Evolutionary conservation across 202 grass and related monocot species (phyloP), one percentile per base, ranked within the genome.

Genomic region (Tripidium arundinaceum): DNA sequence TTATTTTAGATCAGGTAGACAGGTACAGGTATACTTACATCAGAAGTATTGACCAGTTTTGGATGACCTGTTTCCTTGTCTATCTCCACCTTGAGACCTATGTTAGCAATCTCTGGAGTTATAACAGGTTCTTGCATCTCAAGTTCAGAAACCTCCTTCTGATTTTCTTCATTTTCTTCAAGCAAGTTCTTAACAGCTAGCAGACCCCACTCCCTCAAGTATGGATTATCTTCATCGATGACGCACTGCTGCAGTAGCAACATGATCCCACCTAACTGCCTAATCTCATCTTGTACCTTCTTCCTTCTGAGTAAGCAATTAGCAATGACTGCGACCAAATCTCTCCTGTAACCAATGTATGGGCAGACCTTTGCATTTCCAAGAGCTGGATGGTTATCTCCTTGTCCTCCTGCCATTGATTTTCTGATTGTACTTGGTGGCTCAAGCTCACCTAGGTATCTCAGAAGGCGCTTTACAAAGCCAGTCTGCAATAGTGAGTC

Each of bases 181-280:
- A 98, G 83, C 84, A 98, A 85, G 79, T 98, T 86, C 64, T 86
- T 93, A n/a, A 98, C 74, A 25, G 86, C 84, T 52, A 94, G 63
- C 68, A 98, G 64, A 45, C 88, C 95, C 95, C 95, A 98, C 69
- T 98, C 95, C 84, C 92, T 91, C 77, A 95, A 72, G 58, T 87
- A 98, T 54, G 90, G 90, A 55, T 95, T 98, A 28, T 92, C 92
- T 73, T 98, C 92, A 72, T 98, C 92, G 36, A 98, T 16, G 49
- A 98, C 88, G 45, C 95, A 93, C 19, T 95, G 95, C 72, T 98
- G 92, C 84, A 98, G 75, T 3, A 98, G 78, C n/a, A 98, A 70
- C 38, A 81, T 81, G 54, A 95, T 89, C 22, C 73, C 90, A 29
- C 89, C 70, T 22, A 82, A 83, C 31, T 86, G 64, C 83, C 92